These are phyloP conservation scores for Sesbania bispinosa DNA, from an alignment of 306 rosid genomes.

Conservation along the genomic window DNA sequence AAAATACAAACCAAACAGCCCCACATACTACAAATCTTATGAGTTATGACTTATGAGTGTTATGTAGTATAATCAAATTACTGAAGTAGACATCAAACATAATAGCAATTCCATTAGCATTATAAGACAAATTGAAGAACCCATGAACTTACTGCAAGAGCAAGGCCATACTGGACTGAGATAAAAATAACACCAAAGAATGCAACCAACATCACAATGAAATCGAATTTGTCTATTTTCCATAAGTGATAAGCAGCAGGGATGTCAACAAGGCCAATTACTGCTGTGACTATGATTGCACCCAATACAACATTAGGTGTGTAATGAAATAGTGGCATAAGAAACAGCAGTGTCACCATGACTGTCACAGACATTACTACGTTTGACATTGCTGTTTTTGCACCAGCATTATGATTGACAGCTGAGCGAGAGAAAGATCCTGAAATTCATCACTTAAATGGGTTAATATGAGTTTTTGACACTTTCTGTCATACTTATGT, in stretches of 20 bases:
- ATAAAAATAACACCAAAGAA: slow-evolving; percentile 80
- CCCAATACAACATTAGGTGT: slow-evolving; percentile 86
- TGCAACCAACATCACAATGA: slow-evolving; percentile 59
- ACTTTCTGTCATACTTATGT: not conserved
- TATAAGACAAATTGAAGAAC: not conserved
- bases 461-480: not conserved
- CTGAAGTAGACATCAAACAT: not conserved
- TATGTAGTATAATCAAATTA: not conserved
- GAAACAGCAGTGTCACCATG: slow-evolving; percentile 78
- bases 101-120: not conserved
- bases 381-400: slow-evolving; percentile 72
- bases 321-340: slow-evolving; percentile 82
- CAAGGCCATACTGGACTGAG: slow-evolving; percentile 86
- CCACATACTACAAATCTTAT: not conserved
- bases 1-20: too few species aligned
- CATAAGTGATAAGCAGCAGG: slow-evolving; percentile 62
- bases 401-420: slow-evolving; percentile 86
- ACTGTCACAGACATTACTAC: slow-evolving; percentile 76
- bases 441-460: slow-evolving; percentile 27
- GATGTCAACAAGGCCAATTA: slow-evolving; percentile 72
- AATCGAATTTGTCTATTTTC: slow-evolving; percentile 84
- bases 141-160: slow-evolving; percentile 60
- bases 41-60: not conserved
- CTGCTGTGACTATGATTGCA: slow-evolving; percentile 85
- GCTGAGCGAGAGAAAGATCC: slow-evolving; percentile 97